Conservation (phyloP, 495 filamentous ascomycete genomes). For the Xylaria longipes region DNA sequence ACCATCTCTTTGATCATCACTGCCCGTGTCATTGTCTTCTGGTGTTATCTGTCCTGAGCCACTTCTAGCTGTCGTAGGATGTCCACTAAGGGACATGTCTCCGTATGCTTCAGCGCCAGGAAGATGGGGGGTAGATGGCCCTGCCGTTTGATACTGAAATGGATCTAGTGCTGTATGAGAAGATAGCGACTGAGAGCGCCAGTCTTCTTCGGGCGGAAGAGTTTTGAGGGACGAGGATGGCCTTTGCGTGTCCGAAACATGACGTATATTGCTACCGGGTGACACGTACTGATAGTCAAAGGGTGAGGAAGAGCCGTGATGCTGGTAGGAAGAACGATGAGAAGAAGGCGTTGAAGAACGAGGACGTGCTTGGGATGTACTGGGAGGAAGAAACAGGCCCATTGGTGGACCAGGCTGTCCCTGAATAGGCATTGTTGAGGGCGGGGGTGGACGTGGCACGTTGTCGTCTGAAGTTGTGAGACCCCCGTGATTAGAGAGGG, state of each 20-base stretch:
- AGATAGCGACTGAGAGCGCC: constrained; percentile 24
- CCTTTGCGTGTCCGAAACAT: constrained; percentile 43
- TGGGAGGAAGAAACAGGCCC: constrained; percentile 48
- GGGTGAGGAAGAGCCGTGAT: constrained; percentile 45
- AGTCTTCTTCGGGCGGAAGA: constrained; percentile 28
- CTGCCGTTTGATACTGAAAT: constrained; percentile 51
- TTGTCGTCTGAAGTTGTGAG: constrained; percentile 25
- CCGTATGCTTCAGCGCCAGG: constrained; percentile 26
- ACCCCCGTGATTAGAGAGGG: constrained; percentile 22
- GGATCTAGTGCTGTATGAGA: constrained; percentile 37
- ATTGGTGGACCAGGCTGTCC: constrained; percentile 40
- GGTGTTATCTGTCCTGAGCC: constrained; percentile 33
- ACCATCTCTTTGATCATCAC: constrained; percentile 30
- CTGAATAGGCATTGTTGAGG: constrained; percentile 25
- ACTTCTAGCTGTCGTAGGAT: constrained; percentile 28
- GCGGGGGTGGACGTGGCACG: constrained; percentile 27
- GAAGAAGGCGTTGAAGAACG: constrained; percentile 42
- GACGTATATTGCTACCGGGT: constrained; percentile 37
- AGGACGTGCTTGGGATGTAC: constrained; percentile 38
- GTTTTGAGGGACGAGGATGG: constrained; percentile 32
- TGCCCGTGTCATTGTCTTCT: constrained; percentile 36
- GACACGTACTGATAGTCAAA: constrained; percentile 53
- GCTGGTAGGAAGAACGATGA: constrained; percentile 31
- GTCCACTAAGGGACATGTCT: constrained; percentile 24
- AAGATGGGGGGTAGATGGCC: constrained; percentile 39